Conservation (phyloP, 1,284 basidiomycete species). For the Coniferiporia weirii region DNA sequence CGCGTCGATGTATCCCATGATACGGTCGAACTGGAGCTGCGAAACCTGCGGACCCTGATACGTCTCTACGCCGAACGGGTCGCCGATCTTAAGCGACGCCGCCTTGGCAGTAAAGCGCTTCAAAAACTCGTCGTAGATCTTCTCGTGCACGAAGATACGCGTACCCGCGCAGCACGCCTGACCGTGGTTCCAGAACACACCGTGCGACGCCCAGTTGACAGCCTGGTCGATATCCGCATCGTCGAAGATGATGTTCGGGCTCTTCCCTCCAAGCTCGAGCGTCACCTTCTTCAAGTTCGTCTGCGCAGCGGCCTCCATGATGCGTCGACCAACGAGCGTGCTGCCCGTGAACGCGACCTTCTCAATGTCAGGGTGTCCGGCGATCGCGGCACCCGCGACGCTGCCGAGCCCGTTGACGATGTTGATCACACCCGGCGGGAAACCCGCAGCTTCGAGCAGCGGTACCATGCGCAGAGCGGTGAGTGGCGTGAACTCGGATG, state of each 20-base stretch:
- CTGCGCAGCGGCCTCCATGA: constrained; percentile 80
- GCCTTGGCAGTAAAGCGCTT: constrained; percentile 54
- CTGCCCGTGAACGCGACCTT: constrained; percentile 76
- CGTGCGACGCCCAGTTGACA: constrained; percentile 76
- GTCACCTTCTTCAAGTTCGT: constrained; percentile 87
- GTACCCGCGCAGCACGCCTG: constrained; percentile 85
- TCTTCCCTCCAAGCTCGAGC: constrained; percentile 92
- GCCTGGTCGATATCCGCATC: constrained; percentile 76
- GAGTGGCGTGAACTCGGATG: constrained; percentile 88
- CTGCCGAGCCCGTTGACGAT: constrained; percentile 61
- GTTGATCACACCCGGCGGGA: constrained; percentile 72
- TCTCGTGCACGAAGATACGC: constrained; percentile 79
- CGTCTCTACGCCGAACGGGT: constrained; percentile 70
- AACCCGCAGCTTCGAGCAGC: constrained; percentile 50
- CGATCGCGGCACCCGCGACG: constrained; percentile 61
- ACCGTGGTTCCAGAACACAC: constrained; percentile 80
- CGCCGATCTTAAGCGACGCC: constrained; percentile 60
- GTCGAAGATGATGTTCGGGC: constrained; percentile 72
- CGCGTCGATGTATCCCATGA: constrained; percentile 85
- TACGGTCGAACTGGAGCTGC: constrained; percentile 63
- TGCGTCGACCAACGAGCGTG: constrained; percentile 78
- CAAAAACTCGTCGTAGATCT: constrained; percentile 81
- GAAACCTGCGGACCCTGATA: constrained; percentile 91
- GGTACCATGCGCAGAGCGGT: constrained; percentile 59
- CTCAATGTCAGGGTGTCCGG: constrained; percentile 59